Evolutionary conservation across 305 asterid genomes (phyloP).

Genomic region (Galium porrigens): DNA sequence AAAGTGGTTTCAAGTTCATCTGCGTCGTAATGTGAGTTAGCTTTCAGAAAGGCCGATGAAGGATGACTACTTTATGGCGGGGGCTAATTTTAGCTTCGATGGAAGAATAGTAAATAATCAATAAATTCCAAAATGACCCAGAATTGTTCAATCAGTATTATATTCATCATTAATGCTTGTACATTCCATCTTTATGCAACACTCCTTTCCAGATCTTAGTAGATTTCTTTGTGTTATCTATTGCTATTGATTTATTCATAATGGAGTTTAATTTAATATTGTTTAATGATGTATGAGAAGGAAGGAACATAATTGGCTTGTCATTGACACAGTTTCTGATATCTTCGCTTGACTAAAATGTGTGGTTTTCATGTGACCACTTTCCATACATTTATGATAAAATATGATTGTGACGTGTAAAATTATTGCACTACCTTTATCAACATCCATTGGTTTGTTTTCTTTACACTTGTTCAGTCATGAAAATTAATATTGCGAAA

Average conservation of each 20-base stretch:
- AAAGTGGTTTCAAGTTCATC: slow-evolving; percentile 39
- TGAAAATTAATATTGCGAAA: no score
- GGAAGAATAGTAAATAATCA: background rate
- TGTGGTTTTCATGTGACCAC: no score
- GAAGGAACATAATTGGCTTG: background rate
- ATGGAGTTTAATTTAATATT: no score
- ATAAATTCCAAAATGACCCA: no score
- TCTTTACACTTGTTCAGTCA: no score
- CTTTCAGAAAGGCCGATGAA: background rate
- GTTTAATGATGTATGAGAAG: background rate
- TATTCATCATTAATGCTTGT: background rate
- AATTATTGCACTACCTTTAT: no score
- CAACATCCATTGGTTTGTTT: no score
- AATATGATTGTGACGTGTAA: no score
- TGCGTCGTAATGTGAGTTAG: background rate
- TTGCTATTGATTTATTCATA: background rate
- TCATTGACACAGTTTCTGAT: background rate
- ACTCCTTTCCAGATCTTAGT: background rate
- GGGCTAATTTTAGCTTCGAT: background rate
- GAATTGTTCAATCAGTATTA: background rate
- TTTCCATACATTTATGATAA: no score
- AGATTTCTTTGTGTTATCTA: background rate
- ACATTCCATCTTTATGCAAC: background rate
- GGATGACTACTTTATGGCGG: background rate
- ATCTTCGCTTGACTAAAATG: no score